Evolutionary conservation across 2,329 filamentous ascomycete species (phyloP).

Genomic region (Aspergillus carbonarius): DNA sequence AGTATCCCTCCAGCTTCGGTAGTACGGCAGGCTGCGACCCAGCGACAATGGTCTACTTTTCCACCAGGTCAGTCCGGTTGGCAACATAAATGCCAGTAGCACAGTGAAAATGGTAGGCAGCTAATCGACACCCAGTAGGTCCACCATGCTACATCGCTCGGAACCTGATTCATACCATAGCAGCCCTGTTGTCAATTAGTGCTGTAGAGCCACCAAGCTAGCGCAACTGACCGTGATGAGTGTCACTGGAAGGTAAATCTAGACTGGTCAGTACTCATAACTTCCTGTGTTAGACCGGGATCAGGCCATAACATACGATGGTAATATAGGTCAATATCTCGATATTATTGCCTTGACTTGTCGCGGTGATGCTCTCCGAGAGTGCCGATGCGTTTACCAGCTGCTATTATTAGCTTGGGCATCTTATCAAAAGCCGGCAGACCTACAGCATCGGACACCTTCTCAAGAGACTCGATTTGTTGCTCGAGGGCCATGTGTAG

Average conservation of each 20-base stretch:
- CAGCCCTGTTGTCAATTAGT: conserved; percentile 1
- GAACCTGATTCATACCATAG: conserved; percentile 13
- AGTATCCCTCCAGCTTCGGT: too few relatives aligned
- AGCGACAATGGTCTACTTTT: background rate
- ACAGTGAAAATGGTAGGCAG: conserved; percentile 1
- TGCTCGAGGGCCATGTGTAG: conserved; percentile 2
- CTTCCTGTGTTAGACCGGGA: background rate
- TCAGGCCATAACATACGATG: background rate
- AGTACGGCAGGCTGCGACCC: too few relatives aligned
- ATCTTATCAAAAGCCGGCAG: background rate
- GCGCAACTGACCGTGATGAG: conserved; percentile 8
- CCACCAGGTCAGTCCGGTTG: background rate
- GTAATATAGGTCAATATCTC: conserved; percentile 13
- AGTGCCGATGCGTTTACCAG: conserved; percentile 16
- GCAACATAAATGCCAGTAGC: background rate
- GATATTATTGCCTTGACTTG: conserved; percentile 16
- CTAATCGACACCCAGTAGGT: conserved; percentile 9
- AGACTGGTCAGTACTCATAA: background rate
- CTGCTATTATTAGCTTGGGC: background rate
- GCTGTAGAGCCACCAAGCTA: background rate
- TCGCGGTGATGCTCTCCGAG: conserved; percentile 15
- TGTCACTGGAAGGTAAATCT: conserved; percentile 10
- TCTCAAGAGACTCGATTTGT: conserved; percentile 5
- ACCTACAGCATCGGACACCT: conserved; percentile 7
- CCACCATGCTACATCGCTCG: conserved; percentile 7